Conservation (phyloP, 106 monocot species). For the Apostasia ramifera region DNA sequence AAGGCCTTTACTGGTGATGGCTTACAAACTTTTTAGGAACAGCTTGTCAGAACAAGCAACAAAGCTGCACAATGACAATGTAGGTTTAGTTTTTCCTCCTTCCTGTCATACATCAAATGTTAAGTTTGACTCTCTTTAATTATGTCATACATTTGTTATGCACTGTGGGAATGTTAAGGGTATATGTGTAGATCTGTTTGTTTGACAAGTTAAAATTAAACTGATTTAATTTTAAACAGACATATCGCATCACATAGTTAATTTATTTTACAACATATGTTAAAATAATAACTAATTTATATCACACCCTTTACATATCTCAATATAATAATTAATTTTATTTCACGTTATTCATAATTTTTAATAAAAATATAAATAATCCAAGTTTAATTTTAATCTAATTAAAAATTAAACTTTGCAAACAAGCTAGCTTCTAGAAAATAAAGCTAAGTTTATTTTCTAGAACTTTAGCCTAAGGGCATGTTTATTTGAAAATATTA, state of each 20-base stretch:
- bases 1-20: conserved; percentile 35
- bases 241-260: no score
- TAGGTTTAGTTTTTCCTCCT: conserved; percentile 24
- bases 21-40: conserved; percentile 33
- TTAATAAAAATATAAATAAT: no score
- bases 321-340: no score
- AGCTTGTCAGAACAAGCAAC: conserved; percentile 44
- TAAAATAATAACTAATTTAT: no score
- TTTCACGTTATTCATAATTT: no score
- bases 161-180: conserved; percentile 43
- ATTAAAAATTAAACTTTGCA: conserved; percentile 39
- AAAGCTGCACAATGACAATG: conserved; percentile 36
- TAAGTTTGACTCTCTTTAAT: conserved; percentile 38
- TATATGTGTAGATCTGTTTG: no score
- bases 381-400: no score
- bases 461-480: conserved; percentile 24
- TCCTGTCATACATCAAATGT: conserved; percentile 67
- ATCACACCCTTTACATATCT: no score
- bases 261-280: no score
- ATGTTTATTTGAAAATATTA: no score
- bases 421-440: conserved; percentile 37
- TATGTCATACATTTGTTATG: conserved; percentile 44
- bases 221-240: no score
- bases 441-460: conserved; percentile 61
- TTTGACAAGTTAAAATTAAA: no score